These are phyloP conservation scores for Eruca vesicaria DNA, from an alignment of 441 rosid genomes.

Conservation along the genomic window DNA sequence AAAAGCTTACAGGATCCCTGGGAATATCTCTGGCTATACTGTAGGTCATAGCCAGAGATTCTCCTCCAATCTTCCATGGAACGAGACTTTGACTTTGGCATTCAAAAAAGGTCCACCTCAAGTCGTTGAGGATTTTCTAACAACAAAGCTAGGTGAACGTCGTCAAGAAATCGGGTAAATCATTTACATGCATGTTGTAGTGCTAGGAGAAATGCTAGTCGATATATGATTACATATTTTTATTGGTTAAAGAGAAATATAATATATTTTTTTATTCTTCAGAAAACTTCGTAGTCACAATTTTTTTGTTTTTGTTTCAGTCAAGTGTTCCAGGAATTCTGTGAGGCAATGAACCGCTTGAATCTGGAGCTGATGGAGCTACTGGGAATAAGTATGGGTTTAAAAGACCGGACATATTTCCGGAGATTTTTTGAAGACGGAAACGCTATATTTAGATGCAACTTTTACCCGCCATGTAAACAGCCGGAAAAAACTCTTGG, in stretches of 20 bases:
- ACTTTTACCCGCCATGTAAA: constrained; percentile 49
- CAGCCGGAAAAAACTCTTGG: constrained; percentile 46
- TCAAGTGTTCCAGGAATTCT: constrained; percentile 42
- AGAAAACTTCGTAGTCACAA: no score
- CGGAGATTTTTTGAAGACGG: constrained; percentile 41
- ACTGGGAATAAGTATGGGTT: constrained; percentile 47
- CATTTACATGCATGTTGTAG: not conserved
- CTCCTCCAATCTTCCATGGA: constrained; percentile 51
- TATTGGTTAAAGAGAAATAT: no score
- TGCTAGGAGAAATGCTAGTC: not conserved
- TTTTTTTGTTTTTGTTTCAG: constrained; percentile 28
- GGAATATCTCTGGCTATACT: constrained; percentile 41
- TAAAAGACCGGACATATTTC: constrained; percentile 34
- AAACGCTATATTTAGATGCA: constrained; percentile 43
- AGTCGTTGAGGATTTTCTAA: constrained; percentile 35
- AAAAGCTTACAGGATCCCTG: constrained; percentile 29
- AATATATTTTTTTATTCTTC: no score
- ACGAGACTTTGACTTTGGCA: constrained; percentile 48
- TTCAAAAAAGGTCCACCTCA: constrained; percentile 21
- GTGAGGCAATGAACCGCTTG: constrained; percentile 45
- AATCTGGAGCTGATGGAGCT: constrained; percentile 43
- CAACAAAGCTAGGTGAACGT: constrained; percentile 33
- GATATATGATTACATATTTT: not conserved
- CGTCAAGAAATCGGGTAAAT: constrained; percentile 44
- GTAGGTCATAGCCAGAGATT: constrained; percentile 45